Conservation (phyloP, 352 stramenopile genomes). For the Phytophthora tubulina region DNA sequence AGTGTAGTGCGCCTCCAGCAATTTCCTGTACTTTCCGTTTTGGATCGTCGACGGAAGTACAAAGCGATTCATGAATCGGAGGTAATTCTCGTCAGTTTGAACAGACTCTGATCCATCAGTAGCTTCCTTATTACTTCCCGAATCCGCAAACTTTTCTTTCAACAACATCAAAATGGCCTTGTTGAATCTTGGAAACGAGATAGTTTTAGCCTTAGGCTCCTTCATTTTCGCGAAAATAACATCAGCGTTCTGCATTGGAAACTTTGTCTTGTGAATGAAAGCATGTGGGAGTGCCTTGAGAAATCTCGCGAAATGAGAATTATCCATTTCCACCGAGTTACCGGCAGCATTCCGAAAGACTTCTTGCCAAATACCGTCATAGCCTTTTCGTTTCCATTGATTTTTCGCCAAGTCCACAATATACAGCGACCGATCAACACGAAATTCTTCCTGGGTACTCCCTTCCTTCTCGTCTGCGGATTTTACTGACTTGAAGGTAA, state of each 20-base stretch:
- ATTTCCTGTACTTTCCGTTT: constrained; percentile 65
- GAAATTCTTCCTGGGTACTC: constrained; percentile 19
- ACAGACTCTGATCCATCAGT: constrained; percentile 5
- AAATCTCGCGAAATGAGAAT: constrained; percentile 70
- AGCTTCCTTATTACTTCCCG: constrained; percentile 1
- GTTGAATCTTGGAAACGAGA: constrained; percentile 72
- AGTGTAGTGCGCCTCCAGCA: constrained; percentile 48
- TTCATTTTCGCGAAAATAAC: constrained; percentile 84
- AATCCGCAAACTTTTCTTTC: constrained; percentile 61
- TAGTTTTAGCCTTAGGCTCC: constrained; percentile 69
- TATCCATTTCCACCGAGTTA: constrained; percentile 65
- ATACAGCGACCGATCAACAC: constrained; percentile 56
- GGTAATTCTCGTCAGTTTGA: constrained; percentile 42
- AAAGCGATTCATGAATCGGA: constrained; percentile 75
- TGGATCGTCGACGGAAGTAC: constrained; percentile 68
- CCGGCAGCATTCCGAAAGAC: constrained; percentile 63
- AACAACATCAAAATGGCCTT: constrained; percentile 68
- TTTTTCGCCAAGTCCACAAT: constrained; percentile 43
- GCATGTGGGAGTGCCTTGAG: constrained; percentile 65
- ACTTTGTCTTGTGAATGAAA: constrained; percentile 71
- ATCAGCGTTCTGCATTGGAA: constrained; percentile 65
- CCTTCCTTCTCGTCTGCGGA: constrained; percentile 25
- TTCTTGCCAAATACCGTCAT: constrained; percentile 76
- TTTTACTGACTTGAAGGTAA: constrained; percentile 48
- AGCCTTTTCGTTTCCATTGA: constrained; percentile 62